Evolutionary conservation across 2,329 filamentous ascomycete genomes (phyloP).

Genomic region (Phyllosticta capitalensis): DNA sequence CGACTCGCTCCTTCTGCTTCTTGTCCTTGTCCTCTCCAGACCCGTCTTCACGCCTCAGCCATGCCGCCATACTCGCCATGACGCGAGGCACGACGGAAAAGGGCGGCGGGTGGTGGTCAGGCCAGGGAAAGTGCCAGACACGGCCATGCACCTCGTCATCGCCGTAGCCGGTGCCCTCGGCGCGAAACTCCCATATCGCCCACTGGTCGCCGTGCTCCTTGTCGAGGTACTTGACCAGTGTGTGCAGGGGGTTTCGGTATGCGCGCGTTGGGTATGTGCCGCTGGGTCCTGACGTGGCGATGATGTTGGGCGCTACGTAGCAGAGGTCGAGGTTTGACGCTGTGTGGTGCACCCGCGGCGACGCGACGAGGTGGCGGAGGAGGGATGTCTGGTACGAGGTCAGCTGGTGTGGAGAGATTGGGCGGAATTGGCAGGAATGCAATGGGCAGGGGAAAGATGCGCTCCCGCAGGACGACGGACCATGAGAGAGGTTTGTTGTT

Average conservation of each 20-base stretch:
- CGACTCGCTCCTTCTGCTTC: slow-evolving; percentile 50
- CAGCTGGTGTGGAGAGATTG: neutral
- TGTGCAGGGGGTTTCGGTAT: slow-evolving; percentile 86
- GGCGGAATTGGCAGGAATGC: neutral
- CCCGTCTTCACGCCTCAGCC: slow-evolving; percentile 43
- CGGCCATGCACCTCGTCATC: slow-evolving; percentile 79
- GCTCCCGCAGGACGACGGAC: neutral
- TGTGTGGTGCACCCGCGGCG: slow-evolving; percentile 71
- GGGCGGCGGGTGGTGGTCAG: slow-evolving; percentile 92
- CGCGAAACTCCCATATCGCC: slow-evolving; percentile 97
- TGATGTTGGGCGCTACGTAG: slow-evolving; percentile 80
- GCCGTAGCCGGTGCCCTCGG: slow-evolving; percentile 91
- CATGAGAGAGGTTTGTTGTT: neutral
- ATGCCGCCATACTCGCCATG: slow-evolving; percentile 86
- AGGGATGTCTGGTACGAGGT: slow-evolving; percentile 35
- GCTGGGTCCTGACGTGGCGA: slow-evolving; percentile 75
- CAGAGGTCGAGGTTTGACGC: slow-evolving; percentile 89
- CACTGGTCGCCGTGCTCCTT: slow-evolving; percentile 72
- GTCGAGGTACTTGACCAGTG: slow-evolving; percentile 81
- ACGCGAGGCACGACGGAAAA: slow-evolving; percentile 83
- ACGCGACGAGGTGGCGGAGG: slow-evolving; percentile 83
- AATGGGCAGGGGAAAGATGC: neutral
- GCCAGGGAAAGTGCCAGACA: slow-evolving; percentile 88
- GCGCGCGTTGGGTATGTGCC: slow-evolving; percentile 82
- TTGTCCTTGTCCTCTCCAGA: slow-evolving; percentile 22